Conservation (phyloP, 305 asterid species). For the Fraxinus xanthoxyloides region DNA sequence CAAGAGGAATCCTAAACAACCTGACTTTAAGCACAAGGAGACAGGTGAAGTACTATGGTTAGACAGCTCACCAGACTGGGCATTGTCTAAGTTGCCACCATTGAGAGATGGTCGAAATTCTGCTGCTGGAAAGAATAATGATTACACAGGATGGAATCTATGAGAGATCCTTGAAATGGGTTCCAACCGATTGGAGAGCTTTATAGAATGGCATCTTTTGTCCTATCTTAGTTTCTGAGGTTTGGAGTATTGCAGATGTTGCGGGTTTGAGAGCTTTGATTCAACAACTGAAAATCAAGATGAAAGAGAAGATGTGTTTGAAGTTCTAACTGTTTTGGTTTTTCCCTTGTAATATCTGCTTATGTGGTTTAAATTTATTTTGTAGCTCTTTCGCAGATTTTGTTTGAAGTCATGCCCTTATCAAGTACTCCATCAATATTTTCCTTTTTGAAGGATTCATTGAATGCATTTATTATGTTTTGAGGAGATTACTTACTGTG, state of each 20-base stretch:
- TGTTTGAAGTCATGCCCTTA: constrained; percentile 6
- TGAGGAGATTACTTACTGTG: background rate
- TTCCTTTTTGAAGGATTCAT: background rate
- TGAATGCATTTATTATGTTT: background rate
- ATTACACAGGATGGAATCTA: background rate
- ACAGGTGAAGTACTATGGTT: constrained; percentile 65
- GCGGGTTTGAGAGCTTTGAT: background rate
- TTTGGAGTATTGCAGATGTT: background rate
- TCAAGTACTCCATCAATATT: background rate
- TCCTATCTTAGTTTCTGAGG: constrained; percentile 4
- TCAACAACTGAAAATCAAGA: background rate
- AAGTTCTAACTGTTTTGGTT: background rate
- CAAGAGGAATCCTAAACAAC: constrained; percentile 54
- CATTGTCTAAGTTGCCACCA: constrained; percentile 50
- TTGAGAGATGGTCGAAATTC: constrained; percentile 21
- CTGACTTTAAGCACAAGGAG: constrained; percentile 81
- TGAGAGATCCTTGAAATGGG: background rate
- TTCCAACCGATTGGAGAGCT: constrained; percentile 7
- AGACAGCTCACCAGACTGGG: constrained; percentile 48
- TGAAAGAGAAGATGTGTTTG: background rate
- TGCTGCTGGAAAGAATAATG: constrained; percentile 11
- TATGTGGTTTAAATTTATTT: background rate
- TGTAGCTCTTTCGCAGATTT: background rate
- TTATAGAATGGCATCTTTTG: background rate
- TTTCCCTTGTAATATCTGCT: background rate